Evolutionary conservation across 73 alveolate genomes (phyloP), one percentile per base, ranked within the genome.

Genomic region (Paramecium primaurelia): DNA sequence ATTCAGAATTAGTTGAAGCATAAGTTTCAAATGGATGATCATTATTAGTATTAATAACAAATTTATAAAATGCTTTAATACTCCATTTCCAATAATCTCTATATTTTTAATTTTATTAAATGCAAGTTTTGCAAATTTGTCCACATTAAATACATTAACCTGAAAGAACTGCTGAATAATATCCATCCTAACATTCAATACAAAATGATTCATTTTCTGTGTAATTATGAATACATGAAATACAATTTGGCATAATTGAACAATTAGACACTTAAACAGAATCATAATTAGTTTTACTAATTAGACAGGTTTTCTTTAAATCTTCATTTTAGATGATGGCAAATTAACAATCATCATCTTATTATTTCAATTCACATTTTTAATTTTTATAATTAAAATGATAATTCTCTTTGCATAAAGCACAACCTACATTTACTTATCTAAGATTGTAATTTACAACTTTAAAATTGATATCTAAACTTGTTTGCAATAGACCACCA

Each of bases 51-150:
- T 75, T 71, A 5, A 26, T 12, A 0, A 71, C 12, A 8, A 12
- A 36, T 4, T 75, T 37, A 75, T 40, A 37, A 75, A 75, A 75
- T 0, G 88, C 64, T 38, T 37, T 75, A n/a, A 75, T 20, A 2
- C 26, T 26, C 88, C 88, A 75, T 75, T 75, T 75, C 88, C 88
- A 75, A 14, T 16, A 34, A 37, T 75, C 88, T 40, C 40, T 10
- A 36, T 75, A 75, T 0, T 12, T 10, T 0, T 0, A 0, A 22
- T 75, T 34, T 36, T 75, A 36, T 37, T 75, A 14, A 3, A 34
- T 16, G n/a, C 88, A 75, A 37, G 58, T 37, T 3, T 34, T 37
- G 6, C 88, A 75, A n/a, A 1, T 32, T 14, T 37, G 0, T 1
- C 16, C 18, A 40, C 88, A 75, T 75, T 34, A n/a, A 6, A 16